Evolutionary conservation across 2,329 filamentous ascomycete species (phyloP), one percentile per base, ranked within the genome.

Genomic region (Trichoderma cornu-damae): DNA sequence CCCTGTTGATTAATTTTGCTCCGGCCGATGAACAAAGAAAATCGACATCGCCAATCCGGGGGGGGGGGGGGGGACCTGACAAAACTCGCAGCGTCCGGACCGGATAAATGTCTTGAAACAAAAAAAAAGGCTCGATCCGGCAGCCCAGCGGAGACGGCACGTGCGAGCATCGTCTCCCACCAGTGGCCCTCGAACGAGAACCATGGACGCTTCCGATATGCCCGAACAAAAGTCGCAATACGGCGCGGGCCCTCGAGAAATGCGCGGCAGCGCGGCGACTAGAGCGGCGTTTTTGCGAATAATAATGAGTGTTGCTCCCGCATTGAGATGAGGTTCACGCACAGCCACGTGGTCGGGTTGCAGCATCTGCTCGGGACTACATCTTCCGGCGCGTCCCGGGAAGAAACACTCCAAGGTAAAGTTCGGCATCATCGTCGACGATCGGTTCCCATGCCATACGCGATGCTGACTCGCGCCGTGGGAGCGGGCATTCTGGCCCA

Each of bases 261-360:
- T 38, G 35, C 35, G 35, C 35, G 9, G n/a, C 9, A 38, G 16
- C n/a, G 3, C 14, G 20, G 14, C 22, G 14, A 11, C n/a, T 30
- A 16, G 3, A 18, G 26, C n/a, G n/a, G 8, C 7, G 20, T 37
- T 35, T 43, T 37, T 24, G 28, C 47, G 20, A 28, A 6, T 18
- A n/a, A n/a, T n/a, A n/a, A n/a, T 47, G 26, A 7, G 18, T 4
- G 6, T 16, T 28, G 50, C 35, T 43, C 50, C 50, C 44, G 50
- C 50, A 37, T 28, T n/a, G 20, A 37, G 50, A 54, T 54, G 50
- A 54, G 37, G 40, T 30, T 44, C 40, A 35, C 18, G 7, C 38
- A 46, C 50, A 44, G n/a, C 20, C 50, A 54, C 50, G 50, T 54
- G 50, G 20, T 54, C 30, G 50, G 28, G 30, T 26, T 54, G 2